Evolutionary conservation across 768 basidiomycete species (phyloP).

Genomic region (Pisolithus microcarpus): DNA sequence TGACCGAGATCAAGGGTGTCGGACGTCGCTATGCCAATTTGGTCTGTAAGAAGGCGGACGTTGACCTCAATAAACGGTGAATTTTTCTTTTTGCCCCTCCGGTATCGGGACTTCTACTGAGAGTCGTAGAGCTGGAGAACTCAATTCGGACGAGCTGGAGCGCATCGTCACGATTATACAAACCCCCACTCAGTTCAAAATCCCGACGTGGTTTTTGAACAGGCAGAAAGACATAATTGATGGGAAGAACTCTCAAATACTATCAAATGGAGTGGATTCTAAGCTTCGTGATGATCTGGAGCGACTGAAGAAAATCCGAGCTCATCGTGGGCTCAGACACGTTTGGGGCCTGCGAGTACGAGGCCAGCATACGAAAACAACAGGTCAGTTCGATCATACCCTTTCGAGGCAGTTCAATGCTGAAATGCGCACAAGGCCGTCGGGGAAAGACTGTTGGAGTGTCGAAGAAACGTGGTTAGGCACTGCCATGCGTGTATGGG

Average conservation of each 20-base stretch:
- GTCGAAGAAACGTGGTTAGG: slow-evolving; percentile 77
- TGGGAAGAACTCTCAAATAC: slow-evolving; percentile 92
- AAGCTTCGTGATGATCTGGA: slow-evolving; percentile 98
- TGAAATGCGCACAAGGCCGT: slow-evolving; percentile 50
- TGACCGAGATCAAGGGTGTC: slow-evolving; percentile 99
- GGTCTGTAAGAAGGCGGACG: slow-evolving; percentile 99
- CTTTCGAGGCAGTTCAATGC: not conserved
- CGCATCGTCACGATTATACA: slow-evolving; percentile 99
- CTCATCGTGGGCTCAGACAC: slow-evolving; percentile 89
- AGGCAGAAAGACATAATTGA: slow-evolving; percentile 97
- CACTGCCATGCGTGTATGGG: not conserved
- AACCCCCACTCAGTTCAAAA: slow-evolving; percentile 99
- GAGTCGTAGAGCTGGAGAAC: slow-evolving; percentile 80
- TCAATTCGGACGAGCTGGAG: slow-evolving; percentile 99
- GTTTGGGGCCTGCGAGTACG: slow-evolving; percentile 93
- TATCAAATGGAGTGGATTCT: slow-evolving; percentile 95
- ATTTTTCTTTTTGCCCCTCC: slow-evolving; percentile 18
- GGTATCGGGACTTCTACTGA: slow-evolving; percentile 3
- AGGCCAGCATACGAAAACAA: slow-evolving; percentile 99
- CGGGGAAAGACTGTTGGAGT: slow-evolving; percentile 96
- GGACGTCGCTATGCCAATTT: slow-evolving; percentile 97
- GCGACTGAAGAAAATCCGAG: slow-evolving; percentile 97
- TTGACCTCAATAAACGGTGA: slow-evolving; percentile 97
- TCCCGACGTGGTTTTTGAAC: slow-evolving; percentile 99
- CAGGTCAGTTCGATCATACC: slow-evolving; percentile 45